A percentile compares a stretch with the other conserved stretches of the same genome.
Evolutionary conservation across 2,329 filamentous ascomycete genomes (phyloP).

Genomic region (Cryphonectria japonica): DNA sequence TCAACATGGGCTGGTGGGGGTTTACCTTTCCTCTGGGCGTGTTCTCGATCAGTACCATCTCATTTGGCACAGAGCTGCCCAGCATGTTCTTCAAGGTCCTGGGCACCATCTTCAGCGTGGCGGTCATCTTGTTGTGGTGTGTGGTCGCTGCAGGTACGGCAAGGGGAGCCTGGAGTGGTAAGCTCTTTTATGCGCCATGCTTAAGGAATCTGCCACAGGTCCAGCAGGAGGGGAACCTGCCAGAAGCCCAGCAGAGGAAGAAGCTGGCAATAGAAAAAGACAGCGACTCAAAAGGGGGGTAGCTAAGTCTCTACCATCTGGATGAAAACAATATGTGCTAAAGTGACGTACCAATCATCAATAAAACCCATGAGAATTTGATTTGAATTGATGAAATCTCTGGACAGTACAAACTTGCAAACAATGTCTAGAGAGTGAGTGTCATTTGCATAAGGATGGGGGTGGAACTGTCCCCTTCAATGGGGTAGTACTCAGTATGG

Average conservation of each 20-base stretch:
- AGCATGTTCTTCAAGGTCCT: constrained; percentile 49
- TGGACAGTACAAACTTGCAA: no score
- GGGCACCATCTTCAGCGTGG: constrained; percentile 44
- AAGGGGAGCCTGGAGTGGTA: constrained; percentile 42
- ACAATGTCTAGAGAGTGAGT: no score
- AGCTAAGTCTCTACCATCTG: neutral
- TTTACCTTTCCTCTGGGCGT: constrained; percentile 46
- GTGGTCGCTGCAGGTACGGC: constrained; percentile 46
- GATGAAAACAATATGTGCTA: neutral
- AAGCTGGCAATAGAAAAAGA: neutral
- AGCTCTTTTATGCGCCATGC: constrained; percentile 51
- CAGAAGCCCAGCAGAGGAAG: neutral
- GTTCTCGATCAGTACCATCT: constrained; percentile 46
- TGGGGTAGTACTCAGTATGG: no score
- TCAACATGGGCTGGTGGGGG: constrained; percentile 46
- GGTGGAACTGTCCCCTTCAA: no score
- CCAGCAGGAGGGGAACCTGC: neutral
- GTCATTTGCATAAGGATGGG: no score
- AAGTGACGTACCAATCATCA: no score
- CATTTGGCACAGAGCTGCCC: constrained; percentile 46
- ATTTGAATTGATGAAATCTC: no score
- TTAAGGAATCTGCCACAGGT: constrained; percentile 38
- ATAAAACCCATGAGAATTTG: no score
- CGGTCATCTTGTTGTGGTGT: constrained; percentile 47
- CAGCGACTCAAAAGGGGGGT: neutral